Evolutionary conservation across 257 asterid genomes (phyloP).

Genomic region (Striga asiatica): DNA sequence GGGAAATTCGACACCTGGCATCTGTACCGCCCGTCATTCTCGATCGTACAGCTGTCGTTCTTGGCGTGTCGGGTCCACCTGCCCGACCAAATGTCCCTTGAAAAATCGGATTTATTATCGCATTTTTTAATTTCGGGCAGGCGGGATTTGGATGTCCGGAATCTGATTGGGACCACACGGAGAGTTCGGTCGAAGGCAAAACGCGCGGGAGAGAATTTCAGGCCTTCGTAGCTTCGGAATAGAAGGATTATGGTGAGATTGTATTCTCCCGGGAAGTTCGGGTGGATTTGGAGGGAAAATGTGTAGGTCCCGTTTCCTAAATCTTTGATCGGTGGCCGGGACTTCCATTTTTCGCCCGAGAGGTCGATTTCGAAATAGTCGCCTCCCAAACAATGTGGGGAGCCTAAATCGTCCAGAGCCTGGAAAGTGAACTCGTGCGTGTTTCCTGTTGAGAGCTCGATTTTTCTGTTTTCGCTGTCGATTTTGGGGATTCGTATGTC

Average conservation of each 20-base stretch:
- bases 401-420: constrained; percentile 62
- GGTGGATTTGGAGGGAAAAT: constrained; percentile 72
- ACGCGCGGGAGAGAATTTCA: constrained; percentile 53
- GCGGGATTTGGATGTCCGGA: constrained; percentile 25
- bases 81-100: constrained; percentile 69
- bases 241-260: constrained; percentile 61
- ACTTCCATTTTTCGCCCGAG: constrained; percentile 70
- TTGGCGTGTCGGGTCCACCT: constrained; percentile 80
- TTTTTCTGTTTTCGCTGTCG: constrained; percentile 27
- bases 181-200: constrained; percentile 49
- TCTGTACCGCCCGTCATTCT: constrained; percentile 62
- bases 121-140: constrained; percentile 46
- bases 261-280: constrained; percentile 66
- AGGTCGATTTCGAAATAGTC: constrained; percentile 85
- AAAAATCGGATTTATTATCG: constrained; percentile 33
- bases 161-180: constrained; percentile 43
- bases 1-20: constrained; percentile 58
- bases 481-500: constrained; percentile 36
- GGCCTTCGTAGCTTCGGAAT: constrained; percentile 56
- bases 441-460: constrained; percentile 47
- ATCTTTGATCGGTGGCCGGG: constrained; percentile 78
- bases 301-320: constrained; percentile 58
- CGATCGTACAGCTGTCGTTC: constrained; percentile 52
- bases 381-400: constrained; percentile 69
- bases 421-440: constrained; percentile 65